Evolutionary conservation across 1,284 basidiomycete species (phyloP), one percentile per base, ranked within the genome.

Genomic region (Trichosporon coremiiforme): DNA sequence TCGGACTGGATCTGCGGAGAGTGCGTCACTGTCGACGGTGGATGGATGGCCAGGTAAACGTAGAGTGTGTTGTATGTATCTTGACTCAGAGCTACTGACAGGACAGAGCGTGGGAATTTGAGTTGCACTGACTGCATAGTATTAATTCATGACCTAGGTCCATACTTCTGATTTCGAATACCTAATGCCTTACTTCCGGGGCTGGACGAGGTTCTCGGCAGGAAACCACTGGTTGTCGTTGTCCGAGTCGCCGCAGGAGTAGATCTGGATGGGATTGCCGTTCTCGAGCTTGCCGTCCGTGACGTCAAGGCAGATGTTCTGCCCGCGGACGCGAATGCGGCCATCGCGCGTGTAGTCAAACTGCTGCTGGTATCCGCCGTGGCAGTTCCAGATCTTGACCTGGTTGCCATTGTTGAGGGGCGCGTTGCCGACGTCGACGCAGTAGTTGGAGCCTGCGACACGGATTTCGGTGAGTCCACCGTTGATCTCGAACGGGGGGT

Each of bases 1-100:
- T 92, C 91, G 76, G 89, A 93, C 82, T 98, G 97, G 78, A 89
- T 98, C 20, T 93, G 90, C 73, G 95, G 95, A 60, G 95, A 97
- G 83, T 86, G 82, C 38, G 17, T 82, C 62, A 75, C 81, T 20
- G 82, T 84, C 68, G 83, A 84, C 69, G 83, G 83, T 69, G 83
- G 83, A 71, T 84, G 83, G 83, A 84, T 84, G 83, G 82, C 75
- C 63, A 45, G 72, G 35, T 73, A 64, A 50, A 22, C 20, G 36
- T 41, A 17, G 22, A 31, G 17, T 13, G 17, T 13, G 13, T 15
- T 62, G 60, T 62, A 62, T 35, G 22, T 4, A 53, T 53, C 5
- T 4, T 53, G 20, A 53, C 15, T 45, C 36, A 4, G 36, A 53
- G n/a, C 5, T 2, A 50, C 50, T 25, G 47, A 50, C 50, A 6